A percentile compares a stretch with the other conserved stretches of the same genome.
phyloP scores from a whole-genome alignment of 306 rosid species.

The Mucuna pruriens region DNA sequence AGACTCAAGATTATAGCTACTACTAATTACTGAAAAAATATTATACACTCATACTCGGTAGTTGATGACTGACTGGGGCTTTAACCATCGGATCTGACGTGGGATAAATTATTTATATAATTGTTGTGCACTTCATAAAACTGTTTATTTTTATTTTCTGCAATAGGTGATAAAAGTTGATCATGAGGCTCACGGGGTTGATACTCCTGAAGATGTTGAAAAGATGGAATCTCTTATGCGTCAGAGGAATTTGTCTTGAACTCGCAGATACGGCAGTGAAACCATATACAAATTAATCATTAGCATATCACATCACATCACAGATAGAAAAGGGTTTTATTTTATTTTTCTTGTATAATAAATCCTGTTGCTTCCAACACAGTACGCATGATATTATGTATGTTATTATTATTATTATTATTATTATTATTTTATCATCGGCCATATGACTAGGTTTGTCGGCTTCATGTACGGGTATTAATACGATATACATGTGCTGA shows the following conservation, averaged over 20 bases:
- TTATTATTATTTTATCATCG: too few relatives aligned
- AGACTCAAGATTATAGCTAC: not conserved
- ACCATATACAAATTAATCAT: not conserved
- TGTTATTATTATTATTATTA: too few relatives aligned
- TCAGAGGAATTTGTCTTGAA: constrained; percentile 71
- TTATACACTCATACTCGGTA: not conserved
- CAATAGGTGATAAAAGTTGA: constrained; percentile 88
- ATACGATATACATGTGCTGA: not conserved
- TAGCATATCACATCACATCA: not conserved
- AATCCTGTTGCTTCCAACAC: constrained; percentile 10
- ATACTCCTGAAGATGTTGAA: constrained; percentile 84
- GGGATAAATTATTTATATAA: constrained; percentile 7
- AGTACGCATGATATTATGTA: not conserved
- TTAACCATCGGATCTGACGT: not conserved
- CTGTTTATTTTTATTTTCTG: constrained; percentile 5
- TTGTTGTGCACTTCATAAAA: not conserved
- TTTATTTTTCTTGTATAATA: not conserved
- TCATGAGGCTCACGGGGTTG: constrained; percentile 97
- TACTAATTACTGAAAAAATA: not conserved
- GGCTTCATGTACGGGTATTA: not conserved
- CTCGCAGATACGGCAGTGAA: not conserved
- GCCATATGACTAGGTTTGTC: not conserved
- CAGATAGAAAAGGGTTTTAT: not conserved
- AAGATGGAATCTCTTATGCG: constrained; percentile 85
- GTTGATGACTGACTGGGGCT: not conserved